A percentile compares a stretch with the other conserved stretches of the same genome.
Evolutionary conservation across 805 yeast genomes (phyloP).

Genomic region (Kockiozyma suomiensis): DNA sequence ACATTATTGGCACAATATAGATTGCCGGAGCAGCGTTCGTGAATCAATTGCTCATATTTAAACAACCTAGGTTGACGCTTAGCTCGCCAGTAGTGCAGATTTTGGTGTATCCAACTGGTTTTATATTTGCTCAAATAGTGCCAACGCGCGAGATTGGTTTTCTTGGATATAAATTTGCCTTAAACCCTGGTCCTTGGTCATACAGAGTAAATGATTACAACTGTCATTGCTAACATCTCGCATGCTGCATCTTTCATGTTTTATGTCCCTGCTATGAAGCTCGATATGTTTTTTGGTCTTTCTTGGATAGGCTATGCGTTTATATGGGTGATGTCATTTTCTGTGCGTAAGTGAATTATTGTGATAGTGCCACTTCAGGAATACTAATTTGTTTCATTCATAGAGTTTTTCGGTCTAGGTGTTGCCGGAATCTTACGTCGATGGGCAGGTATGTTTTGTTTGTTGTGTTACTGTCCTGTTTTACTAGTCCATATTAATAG

Average conservation of each 20-base stretch:
- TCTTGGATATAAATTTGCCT: conserved; percentile 46
- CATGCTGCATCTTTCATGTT: conserved; percentile 52
- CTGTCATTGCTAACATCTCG: conserved; percentile 51
- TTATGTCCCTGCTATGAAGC: conserved; percentile 55
- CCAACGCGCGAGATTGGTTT: conserved; percentile 41
- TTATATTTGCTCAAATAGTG: conserved; percentile 44
- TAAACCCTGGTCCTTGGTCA: conserved; percentile 68
- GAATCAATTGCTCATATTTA: conserved; percentile 61
- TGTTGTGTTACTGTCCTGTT: too few species aligned
- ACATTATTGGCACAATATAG: conserved; percentile 56
- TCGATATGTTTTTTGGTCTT: conserved; percentile 47
- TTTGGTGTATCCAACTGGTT: conserved; percentile 57
- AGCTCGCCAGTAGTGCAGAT: conserved; percentile 68
- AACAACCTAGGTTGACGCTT: conserved; percentile 58
- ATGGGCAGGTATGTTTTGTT: conserved; percentile 45
- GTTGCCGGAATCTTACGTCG: conserved; percentile 66
- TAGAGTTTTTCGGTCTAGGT: conserved; percentile 60
- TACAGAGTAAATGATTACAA: conserved; percentile 68
- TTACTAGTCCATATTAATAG: too few species aligned
- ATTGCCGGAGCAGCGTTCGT: conserved; percentile 60
- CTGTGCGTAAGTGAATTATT: conserved; percentile 45
- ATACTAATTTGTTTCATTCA: conserved; percentile 37
- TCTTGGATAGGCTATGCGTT: conserved; percentile 49
- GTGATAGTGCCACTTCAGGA: not conserved
- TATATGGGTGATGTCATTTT: conserved; percentile 54